Evolutionary conservation across 1,284 basidiomycete genomes (phyloP).

Genomic region (Marasmius oreades): DNA sequence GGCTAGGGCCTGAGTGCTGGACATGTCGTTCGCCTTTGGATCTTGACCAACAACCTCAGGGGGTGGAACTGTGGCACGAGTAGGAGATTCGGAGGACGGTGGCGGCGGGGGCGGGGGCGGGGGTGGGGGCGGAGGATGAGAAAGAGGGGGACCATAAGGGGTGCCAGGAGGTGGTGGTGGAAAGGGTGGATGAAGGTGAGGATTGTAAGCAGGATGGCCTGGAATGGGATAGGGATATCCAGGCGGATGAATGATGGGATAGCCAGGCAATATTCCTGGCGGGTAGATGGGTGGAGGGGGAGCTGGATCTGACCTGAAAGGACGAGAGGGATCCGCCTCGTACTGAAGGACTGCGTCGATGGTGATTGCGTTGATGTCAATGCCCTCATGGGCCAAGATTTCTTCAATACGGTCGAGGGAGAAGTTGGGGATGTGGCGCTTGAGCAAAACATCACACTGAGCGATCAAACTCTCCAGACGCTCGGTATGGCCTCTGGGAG

Average conservation of each 20-base stretch:
- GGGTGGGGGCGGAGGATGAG: constrained; percentile 24
- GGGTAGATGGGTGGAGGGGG: constrained; percentile 35
- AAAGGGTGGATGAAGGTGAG: constrained; percentile 53
- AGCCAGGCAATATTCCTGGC: constrained; percentile 36
- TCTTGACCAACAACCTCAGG: constrained; percentile 65
- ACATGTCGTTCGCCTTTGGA: constrained; percentile 73
- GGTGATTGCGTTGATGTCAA: constrained; percentile 43
- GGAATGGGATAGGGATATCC: constrained; percentile 28
- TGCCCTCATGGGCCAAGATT: constrained; percentile 58
- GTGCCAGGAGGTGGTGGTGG: constrained; percentile 38
- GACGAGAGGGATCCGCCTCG: background rate
- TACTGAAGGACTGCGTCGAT: constrained; percentile 9
- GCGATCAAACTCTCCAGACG: constrained; percentile 71
- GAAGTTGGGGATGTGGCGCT: constrained; percentile 65
- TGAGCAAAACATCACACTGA: constrained; percentile 72
- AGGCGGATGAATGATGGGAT: constrained; percentile 27
- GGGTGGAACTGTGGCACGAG: constrained; percentile 28
- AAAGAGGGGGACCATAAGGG: constrained; percentile 14
- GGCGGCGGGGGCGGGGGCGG: constrained; percentile 23
- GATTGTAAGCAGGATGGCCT: constrained; percentile 48
- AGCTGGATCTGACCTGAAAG: constrained; percentile 7
- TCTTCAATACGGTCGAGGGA: constrained; percentile 63
- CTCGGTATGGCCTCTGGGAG: constrained; percentile 76
- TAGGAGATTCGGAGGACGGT: constrained; percentile 12
- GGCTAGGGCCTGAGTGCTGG: constrained; percentile 65